Conservation (phyloP, 1,284 basidiomycete genomes). For the Ustilago lituana region DNA sequence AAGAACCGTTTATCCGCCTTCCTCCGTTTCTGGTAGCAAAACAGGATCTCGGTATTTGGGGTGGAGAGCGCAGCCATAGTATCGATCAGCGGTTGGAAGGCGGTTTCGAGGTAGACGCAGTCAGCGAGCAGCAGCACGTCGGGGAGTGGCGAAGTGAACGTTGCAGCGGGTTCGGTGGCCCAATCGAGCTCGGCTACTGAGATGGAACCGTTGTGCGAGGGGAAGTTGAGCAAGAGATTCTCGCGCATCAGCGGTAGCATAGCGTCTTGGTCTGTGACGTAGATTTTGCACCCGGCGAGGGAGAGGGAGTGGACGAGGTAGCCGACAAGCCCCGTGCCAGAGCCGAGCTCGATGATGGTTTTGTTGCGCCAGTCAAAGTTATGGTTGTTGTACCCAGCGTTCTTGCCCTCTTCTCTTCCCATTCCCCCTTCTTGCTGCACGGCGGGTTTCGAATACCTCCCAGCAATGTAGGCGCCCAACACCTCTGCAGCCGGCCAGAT, state of each 20-base stretch:
- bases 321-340: constrained; percentile 87
- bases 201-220: neutral
- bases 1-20: constrained; percentile 96
- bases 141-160: constrained; percentile 67
- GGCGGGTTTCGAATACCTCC: constrained; percentile 17
- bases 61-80: constrained; percentile 77
- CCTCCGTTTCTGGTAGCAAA: constrained; percentile 92
- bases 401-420: neutral
- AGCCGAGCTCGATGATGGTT: constrained; percentile 80
- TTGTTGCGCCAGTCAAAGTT: constrained; percentile 50
- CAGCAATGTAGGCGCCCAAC: constrained; percentile 62
- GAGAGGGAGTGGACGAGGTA: constrained; percentile 80
- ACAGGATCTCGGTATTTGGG: constrained; percentile 72
- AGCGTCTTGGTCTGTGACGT: constrained; percentile 85
- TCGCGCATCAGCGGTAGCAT: constrained; percentile 61
- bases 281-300: constrained; percentile 69
- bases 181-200: constrained; percentile 21
- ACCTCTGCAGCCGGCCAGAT: constrained; percentile 94
- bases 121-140: constrained; percentile 74
- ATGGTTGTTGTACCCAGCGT: constrained; percentile 11
- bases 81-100: constrained; percentile 85
- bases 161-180: constrained; percentile 65
- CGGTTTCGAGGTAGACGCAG: constrained; percentile 89
- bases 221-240: constrained; percentile 54
- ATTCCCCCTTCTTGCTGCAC: neutral